phyloP scores from a whole-genome alignment of 2,329 filamentous ascomycete species.

The Colletotrichum gigasporum region DNA sequence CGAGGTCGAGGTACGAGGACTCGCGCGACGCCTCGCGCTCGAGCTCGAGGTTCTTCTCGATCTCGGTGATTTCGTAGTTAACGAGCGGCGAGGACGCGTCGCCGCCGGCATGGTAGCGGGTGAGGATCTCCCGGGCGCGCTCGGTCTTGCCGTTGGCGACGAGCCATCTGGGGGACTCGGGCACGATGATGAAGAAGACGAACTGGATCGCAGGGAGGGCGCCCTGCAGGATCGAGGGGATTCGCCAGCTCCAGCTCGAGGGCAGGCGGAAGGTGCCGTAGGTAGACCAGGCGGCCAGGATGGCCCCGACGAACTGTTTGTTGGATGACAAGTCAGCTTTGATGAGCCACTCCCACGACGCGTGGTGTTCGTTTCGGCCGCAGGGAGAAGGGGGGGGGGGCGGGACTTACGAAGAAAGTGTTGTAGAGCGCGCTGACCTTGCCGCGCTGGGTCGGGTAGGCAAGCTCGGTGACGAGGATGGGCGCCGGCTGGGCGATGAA shows the following conservation, averaged over 20 bases:
- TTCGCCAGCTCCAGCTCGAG: constrained; percentile 39
- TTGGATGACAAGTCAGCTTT: constrained; percentile 1
- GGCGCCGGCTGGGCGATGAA: constrained; percentile 42
- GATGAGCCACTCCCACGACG: too few species aligned
- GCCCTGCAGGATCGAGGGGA: constrained; percentile 42
- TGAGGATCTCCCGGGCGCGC: constrained; percentile 60
- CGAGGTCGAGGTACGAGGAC: constrained; percentile 38
- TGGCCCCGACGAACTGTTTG: constrained; percentile 48
- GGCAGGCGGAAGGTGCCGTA: constrained; percentile 45
- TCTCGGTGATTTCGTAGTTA: constrained; percentile 51
- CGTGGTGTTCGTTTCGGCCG: too few species aligned
- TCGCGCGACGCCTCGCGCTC: constrained; percentile 58
- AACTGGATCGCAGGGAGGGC: constrained; percentile 47
- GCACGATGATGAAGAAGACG: constrained; percentile 44
- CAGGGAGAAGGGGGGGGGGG: too few species aligned
- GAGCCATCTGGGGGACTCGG: constrained; percentile 71
- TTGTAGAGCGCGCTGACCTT: constrained; percentile 55
- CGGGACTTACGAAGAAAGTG: constrained; percentile 38
- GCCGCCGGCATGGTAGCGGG: constrained; percentile 59
- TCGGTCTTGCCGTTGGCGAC: constrained; percentile 63
- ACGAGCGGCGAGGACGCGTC: constrained; percentile 48
- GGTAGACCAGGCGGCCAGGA: constrained; percentile 40
- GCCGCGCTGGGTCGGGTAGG: constrained; percentile 46
- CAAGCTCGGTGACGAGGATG: constrained; percentile 45
- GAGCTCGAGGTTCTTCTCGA: constrained; percentile 51